A percentile compares a stretch with the other conserved stretches of the same genome.
Conservation (phyloP, 2,329 filamentous ascomycete genomes). For the Trichoderma atroviride region DNA sequence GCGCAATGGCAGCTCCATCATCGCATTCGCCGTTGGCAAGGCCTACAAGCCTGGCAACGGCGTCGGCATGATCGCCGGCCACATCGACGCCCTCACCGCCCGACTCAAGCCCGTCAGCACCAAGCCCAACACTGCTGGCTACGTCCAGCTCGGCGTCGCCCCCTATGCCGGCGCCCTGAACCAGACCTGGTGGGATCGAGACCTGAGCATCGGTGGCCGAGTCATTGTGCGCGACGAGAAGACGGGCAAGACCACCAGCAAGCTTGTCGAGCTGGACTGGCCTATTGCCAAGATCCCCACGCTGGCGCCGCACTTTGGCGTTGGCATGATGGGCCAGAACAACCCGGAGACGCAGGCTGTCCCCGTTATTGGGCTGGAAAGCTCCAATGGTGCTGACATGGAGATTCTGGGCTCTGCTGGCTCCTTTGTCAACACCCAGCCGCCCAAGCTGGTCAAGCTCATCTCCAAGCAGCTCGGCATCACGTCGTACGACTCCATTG, state of each 20-base stretch:
- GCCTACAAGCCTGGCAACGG: constrained; percentile 84
- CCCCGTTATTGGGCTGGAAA: constrained; percentile 88
- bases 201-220: constrained; percentile 85
- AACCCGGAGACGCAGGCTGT: constrained; percentile 94
- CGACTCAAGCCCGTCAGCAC: constrained; percentile 89
- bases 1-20: constrained; percentile 82
- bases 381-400: constrained; percentile 53
- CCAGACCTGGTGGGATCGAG: constrained; percentile 94
- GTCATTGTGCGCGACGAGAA: constrained; percentile 77
- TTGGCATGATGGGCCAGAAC: constrained; percentile 65
- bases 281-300: constrained; percentile 92
- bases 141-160: constrained; percentile 85
- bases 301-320: constrained; percentile 90
- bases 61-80: constrained; percentile 84
- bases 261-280: constrained; percentile 90
- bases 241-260: constrained; percentile 75
- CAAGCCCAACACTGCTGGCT: constrained; percentile 82
- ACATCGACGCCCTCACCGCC: constrained; percentile 89
- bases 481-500: constrained; percentile 68
- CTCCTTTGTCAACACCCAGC: constrained; percentile 81
- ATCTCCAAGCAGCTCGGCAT: constrained; percentile 81
- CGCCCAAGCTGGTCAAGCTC: constrained; percentile 78
- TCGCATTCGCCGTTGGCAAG: constrained; percentile 81
- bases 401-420: constrained; percentile 62
- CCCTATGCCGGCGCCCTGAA: constrained; percentile 89